Evolutionary conservation across 2,329 filamentous ascomycete species (phyloP).

Genomic region (Juglanconis sp.): DNA sequence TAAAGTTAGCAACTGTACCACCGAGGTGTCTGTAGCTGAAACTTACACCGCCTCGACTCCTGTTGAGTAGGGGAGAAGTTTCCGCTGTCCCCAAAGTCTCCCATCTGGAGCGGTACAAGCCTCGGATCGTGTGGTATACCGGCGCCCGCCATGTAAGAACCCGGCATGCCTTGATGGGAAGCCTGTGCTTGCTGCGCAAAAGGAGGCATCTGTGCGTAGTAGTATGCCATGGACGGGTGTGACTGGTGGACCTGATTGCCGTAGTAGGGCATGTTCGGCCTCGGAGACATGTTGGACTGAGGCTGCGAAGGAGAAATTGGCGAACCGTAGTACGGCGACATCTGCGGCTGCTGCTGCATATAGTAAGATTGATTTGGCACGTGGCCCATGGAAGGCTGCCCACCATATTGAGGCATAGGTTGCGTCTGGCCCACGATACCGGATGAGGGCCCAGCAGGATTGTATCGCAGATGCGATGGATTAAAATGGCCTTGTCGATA

Average conservation of each 20-base stretch:
- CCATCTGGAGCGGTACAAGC: constrained; percentile 17
- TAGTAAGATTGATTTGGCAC: constrained; percentile 45
- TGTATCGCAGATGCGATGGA: constrained; percentile 32
- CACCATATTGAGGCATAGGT: constrained; percentile 35
- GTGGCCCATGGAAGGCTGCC: constrained; percentile 34
- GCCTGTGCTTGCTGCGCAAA: constrained; percentile 32
- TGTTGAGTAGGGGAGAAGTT: constrained; percentile 8
- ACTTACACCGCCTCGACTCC: constrained; percentile 19
- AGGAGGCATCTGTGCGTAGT: constrained; percentile 39
- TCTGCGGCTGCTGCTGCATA: constrained; percentile 39
- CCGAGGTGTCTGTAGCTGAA: not conserved
- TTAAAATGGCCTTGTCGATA: constrained; percentile 38
- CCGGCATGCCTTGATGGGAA: constrained; percentile 31
- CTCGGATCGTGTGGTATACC: constrained; percentile 26
- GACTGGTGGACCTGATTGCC: constrained; percentile 37
- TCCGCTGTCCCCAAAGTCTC: constrained; percentile 10
- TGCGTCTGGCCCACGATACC: constrained; percentile 35
- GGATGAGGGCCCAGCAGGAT: constrained; percentile 29
- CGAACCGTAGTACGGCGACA: constrained; percentile 41
- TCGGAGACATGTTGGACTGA: constrained; percentile 31
- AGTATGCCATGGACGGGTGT: constrained; percentile 36
- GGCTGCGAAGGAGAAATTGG: constrained; percentile 37
- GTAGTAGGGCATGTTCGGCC: constrained; percentile 43
- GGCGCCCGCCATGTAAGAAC: constrained; percentile 32
- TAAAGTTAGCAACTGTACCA: constrained; percentile 4